Percentiles rank a stretch among this genome's conserved stretches.
Conservation (phyloP, 2,329 filamentous ascomycete genomes). For the Botrytis pseudocinerea region DNA sequence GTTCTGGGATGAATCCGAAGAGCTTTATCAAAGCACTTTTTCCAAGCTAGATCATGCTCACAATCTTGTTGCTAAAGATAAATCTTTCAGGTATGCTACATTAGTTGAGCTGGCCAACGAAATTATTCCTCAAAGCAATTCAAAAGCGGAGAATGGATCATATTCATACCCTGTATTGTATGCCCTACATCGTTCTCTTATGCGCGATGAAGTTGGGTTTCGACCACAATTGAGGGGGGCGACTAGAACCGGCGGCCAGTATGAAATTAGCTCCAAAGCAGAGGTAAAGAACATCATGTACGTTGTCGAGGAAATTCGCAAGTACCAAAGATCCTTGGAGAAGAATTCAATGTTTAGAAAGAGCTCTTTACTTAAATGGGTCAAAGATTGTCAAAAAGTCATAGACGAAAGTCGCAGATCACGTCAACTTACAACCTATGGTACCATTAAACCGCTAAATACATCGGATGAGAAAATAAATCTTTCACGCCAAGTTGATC, state of each 20-base stretch:
- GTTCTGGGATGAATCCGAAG: conserved; percentile 48
- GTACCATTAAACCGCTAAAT: conserved; percentile 48
- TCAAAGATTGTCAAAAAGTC: conserved; percentile 49
- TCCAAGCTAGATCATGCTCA: conserved; percentile 52
- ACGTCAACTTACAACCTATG: conserved; percentile 52
- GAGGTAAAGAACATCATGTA: conserved; percentile 52
- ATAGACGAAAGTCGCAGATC: conserved; percentile 54
- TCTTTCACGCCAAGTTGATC: neutral
- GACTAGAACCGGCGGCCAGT: conserved; percentile 57
- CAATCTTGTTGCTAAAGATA: conserved; percentile 46
- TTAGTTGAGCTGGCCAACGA: conserved; percentile 48
- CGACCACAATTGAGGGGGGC: conserved; percentile 49
- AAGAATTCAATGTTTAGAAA: neutral
- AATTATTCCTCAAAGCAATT: conserved; percentile 40
- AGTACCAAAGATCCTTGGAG: conserved; percentile 26
- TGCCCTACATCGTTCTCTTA: conserved; percentile 67
- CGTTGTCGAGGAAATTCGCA: conserved; percentile 50
- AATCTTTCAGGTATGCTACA: conserved; percentile 45
- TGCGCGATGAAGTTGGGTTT: conserved; percentile 62
- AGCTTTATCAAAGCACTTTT: conserved; percentile 50
- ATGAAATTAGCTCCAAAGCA: conserved; percentile 59
- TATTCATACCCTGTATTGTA: conserved; percentile 58
- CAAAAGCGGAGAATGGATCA: conserved; percentile 37
- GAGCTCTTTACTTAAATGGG: conserved; percentile 44
- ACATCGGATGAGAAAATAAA: conserved; percentile 22